Base-by-base conservation (phyloP, 257 asterid species). In the Nicotiana knightiana region DNA sequence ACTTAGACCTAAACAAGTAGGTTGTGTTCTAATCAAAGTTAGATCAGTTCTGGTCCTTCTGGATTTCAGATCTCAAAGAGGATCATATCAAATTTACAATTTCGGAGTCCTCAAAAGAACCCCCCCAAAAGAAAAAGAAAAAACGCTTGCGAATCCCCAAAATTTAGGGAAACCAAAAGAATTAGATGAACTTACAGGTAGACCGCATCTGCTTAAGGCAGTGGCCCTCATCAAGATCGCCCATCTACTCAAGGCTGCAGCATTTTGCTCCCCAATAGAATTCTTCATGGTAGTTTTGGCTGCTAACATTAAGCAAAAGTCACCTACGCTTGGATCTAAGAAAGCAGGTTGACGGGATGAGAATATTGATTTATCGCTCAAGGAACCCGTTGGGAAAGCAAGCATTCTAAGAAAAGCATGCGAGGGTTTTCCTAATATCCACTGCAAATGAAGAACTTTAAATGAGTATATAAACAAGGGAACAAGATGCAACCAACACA, bases 261-360 rank as follows among this genome's bases (percentile, higher is more conserved):
- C 96, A 81, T 86, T 90, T 82, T 82, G 83, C 89, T 96, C 98
- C 85, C 99, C 99, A 87, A 93, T 82, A 76, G 97, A 91, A 89
- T 91, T 94, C 86, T 87, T 93, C 95, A 94, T 88, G 89, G 87
- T 80, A 81, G 95, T 94, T 87, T 93, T 96, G 83, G 85, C 86
- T 84, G 97, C 91, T 90, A 96, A 88, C 94, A 94, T 86, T 81
- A 89, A 88, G 93, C 98, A 96, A 85, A 91, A 92, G 77, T 90
- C 98, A 71, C 99, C 95, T 75, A 96, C 85, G 86, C 90, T 92
- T 79, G 99, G 99, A 87, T 96, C 95, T 89, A 93, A 86, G 88
- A 93, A 91, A 75, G 92, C 87, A 80, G 89, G 87, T 83, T 86
- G 92, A 76, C 82, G 77, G 48, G 97, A 85, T 37, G 93, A 86